phyloP scores from a whole-genome alignment of 768 basidiomycete species.

The Leccinum rimulosum region DNA sequence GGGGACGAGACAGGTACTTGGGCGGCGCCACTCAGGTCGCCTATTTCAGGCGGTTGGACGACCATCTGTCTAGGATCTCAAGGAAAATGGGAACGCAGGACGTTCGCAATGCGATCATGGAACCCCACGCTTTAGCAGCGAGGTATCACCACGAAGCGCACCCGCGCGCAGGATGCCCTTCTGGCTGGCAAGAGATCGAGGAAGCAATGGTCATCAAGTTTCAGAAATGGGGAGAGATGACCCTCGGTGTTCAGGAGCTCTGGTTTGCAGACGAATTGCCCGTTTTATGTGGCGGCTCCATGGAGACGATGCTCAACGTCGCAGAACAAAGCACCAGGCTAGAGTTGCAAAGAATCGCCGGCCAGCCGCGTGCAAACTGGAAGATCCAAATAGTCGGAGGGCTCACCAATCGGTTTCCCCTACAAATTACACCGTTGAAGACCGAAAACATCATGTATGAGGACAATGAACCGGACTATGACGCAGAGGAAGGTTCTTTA shows the following conservation, averaged over 20 bases:
- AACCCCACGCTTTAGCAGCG: constrained; percentile 47
- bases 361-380: constrained; percentile 29
- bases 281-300: constrained; percentile 34
- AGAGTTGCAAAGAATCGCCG: constrained; percentile 18
- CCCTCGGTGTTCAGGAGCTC: constrained; percentile 42
- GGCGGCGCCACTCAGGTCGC: constrained; percentile 71
- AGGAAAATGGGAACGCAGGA: constrained; percentile 23
- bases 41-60: constrained; percentile 52
- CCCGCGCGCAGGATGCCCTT: constrained; percentile 42
- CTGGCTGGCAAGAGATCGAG: constrained; percentile 45
- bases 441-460: constrained; percentile 16
- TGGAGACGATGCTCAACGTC: constrained; percentile 28
- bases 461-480: constrained; percentile 21
- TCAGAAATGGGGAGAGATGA: constrained; percentile 48
- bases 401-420: constrained; percentile 6
- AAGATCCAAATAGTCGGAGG: constrained; percentile 27
- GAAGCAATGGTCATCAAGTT: constrained; percentile 50
- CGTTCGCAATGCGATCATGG: constrained; percentile 8
- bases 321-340: constrained; percentile 26
- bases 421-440: constrained; percentile 9
- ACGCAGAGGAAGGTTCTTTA: constrained; percentile 21
- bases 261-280: constrained; percentile 46
- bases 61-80: constrained; percentile 28
- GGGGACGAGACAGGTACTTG: constrained; percentile 63
- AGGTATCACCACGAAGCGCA: constrained; percentile 53